Evolutionary conservation across 106 monocot genomes (phyloP).

Genomic region (Agapanthus africanus): DNA sequence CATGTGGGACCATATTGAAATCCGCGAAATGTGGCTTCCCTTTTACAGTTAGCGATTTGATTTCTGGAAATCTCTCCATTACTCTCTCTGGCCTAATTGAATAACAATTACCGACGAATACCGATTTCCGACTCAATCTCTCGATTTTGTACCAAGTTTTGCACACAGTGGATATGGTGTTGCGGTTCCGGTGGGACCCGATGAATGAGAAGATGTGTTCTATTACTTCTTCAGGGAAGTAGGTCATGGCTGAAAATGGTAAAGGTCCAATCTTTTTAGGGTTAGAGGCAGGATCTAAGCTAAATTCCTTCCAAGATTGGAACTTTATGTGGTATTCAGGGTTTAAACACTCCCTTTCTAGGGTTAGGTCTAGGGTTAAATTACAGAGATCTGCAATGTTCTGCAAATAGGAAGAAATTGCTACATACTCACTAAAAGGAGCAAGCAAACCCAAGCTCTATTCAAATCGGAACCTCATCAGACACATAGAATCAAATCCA

Average conservation of each 20-base stretch:
- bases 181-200: conserved; percentile 5
- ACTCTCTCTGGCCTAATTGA: conserved; percentile 7
- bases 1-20: conserved; percentile 15
- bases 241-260: conserved; percentile 12
- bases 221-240: conserved; percentile 16
- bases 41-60: conserved; percentile 3
- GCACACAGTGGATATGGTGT: conserved; percentile 8
- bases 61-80: conserved; percentile 6
- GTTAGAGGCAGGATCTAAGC: too few species aligned
- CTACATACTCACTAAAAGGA: too few species aligned
- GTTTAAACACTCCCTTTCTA: too few species aligned
- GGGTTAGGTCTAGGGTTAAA: too few species aligned
- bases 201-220: conserved; percentile 15
- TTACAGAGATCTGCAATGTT: too few species aligned
- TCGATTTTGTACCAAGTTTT: conserved; percentile 12
- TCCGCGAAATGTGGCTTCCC: conserved; percentile 19
- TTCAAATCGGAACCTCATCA: too few species aligned
- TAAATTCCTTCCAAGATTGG: too few species aligned
- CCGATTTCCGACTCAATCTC: conserved; percentile 4
- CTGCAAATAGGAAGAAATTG: too few species aligned
- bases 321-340: too few species aligned
- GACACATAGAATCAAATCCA: too few species aligned
- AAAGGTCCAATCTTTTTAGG: too few species aligned
- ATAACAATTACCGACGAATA: conserved; percentile 22
- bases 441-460: too few species aligned